A percentile compares a stretch with the other conserved stretches of the same genome.
phyloP scores from a whole-genome alignment of 1,139 yeast genomes.

The Hanseniaspora gamundiae region DNA sequence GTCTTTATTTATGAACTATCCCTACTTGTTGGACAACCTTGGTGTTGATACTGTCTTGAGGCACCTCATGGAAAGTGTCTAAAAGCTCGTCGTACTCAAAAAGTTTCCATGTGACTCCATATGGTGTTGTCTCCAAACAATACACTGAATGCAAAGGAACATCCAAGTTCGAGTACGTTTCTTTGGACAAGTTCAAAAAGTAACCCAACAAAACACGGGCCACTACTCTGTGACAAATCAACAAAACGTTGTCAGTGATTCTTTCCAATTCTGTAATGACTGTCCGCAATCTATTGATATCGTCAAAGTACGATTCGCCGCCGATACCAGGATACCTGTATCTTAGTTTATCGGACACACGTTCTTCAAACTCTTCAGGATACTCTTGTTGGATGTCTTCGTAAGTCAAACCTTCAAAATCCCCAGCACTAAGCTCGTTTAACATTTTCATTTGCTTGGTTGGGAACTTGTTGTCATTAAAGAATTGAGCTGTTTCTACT shows the following conservation, averaged over 20 bases:
- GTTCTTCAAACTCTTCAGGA: conserved; percentile 70
- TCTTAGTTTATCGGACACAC: conserved; percentile 62
- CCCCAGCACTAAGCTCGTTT: conserved; percentile 88
- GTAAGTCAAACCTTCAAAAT: conserved; percentile 85
- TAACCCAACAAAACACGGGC: conserved; percentile 80
- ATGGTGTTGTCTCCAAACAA: conserved; percentile 83
- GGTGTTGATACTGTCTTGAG: conserved; percentile 45
- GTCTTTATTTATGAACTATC: conserved; percentile 50
- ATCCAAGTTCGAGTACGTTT: conserved; percentile 78
- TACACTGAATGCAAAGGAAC: conserved; percentile 88
- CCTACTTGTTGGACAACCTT: conserved; percentile 50
- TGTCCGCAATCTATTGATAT: conserved; percentile 78
- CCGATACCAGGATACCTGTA: conserved; percentile 94
- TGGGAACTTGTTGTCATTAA: conserved; percentile 63
- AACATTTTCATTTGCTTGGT: conserved; percentile 86
- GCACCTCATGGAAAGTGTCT: conserved; percentile 70
- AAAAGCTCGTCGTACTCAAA: conserved; percentile 71
- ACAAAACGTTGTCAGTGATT: conserved; percentile 73
- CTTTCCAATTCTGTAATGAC: conserved; percentile 88
- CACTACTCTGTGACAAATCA: conserved; percentile 84
- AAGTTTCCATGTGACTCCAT: conserved; percentile 86
- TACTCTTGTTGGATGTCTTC: conserved; percentile 57
- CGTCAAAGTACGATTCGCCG: conserved; percentile 94
- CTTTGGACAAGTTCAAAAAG: conserved; percentile 73
- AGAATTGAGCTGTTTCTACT: conserved; percentile 63